A percentile compares a stretch with the other conserved stretches of the same genome.
Evolutionary conservation across 2,329 filamentous ascomycete genomes (phyloP).

Genomic region (Setomelanomma holmii): DNA sequence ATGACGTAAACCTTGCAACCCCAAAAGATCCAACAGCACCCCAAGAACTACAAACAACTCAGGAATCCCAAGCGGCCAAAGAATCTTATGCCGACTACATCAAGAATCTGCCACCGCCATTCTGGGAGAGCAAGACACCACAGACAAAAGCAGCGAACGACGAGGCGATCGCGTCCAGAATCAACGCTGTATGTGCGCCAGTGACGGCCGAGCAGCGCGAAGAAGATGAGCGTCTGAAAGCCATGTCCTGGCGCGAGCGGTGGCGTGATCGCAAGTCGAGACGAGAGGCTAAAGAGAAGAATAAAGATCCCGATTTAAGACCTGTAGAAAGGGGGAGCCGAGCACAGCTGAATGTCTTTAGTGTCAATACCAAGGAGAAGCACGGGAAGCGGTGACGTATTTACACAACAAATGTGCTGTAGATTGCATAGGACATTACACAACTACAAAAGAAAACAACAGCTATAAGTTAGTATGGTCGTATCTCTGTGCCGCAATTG

Average conservation of each 20-base stretch:
- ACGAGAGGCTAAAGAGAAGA: slow-evolving; percentile 18
- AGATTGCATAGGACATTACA: slow-evolving; percentile 16
- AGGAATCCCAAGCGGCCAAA: slow-evolving; percentile 17
- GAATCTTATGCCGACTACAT: slow-evolving; percentile 26
- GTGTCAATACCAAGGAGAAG: slow-evolving; percentile 20
- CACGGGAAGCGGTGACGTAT: slow-evolving; percentile 17
- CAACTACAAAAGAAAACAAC: slow-evolving; percentile 13
- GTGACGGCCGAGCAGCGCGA: slow-evolving; percentile 20
- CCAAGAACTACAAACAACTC: slow-evolving; percentile 16
- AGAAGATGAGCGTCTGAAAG: slow-evolving; percentile 21
- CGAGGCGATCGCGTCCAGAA: slow-evolving; percentile 16
- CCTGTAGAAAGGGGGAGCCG: slow-evolving; percentile 22
- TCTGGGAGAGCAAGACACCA: slow-evolving; percentile 20
- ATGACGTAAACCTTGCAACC: slow-evolving; percentile 15
- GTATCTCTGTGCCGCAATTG: slow-evolving; percentile 12
- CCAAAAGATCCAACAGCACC: slow-evolving; percentile 18
- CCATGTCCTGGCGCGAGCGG: slow-evolving; percentile 22
- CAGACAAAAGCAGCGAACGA: slow-evolving; percentile 14
- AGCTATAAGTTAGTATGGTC: slow-evolving; percentile 14
- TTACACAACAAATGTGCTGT: slow-evolving; percentile 15
- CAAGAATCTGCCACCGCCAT: slow-evolving; percentile 23
- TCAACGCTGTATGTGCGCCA: slow-evolving; percentile 25
- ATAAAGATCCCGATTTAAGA: slow-evolving; percentile 18
- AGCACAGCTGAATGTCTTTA: slow-evolving; percentile 21
- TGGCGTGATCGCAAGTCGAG: slow-evolving; percentile 20